These are phyloP conservation scores for Taphrina confusa DNA, from an alignment of 1,139 yeast species.

Conservation along the genomic window DNA sequence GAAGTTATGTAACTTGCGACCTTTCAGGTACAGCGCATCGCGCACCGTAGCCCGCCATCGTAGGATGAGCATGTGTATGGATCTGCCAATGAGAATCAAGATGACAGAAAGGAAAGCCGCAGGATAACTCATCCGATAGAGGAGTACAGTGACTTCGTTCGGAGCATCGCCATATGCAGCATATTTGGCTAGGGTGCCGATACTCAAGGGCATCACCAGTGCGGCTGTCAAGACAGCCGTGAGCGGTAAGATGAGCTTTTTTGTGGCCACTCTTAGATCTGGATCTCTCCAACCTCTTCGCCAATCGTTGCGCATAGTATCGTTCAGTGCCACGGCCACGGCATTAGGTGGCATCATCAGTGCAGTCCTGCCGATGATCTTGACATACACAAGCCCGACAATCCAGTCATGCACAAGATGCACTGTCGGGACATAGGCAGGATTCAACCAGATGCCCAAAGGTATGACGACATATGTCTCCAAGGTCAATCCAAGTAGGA, in stretches of 20 bases:
- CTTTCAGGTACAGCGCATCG: constrained; percentile 26
- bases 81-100: background rate
- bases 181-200: constrained; percentile 25
- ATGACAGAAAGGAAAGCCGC: constrained; percentile 9
- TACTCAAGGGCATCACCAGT: constrained; percentile 23
- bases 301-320: constrained; percentile 28
- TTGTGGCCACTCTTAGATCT: constrained; percentile 26
- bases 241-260: constrained; percentile 22
- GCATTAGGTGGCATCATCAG: constrained; percentile 17
- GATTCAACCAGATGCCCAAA: constrained; percentile 21
- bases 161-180: constrained; percentile 7
- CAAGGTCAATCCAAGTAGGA: constrained; percentile 5
- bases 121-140: constrained; percentile 28
- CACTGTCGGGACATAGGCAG: constrained; percentile 22
- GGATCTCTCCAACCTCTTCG: constrained; percentile 33
- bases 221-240: constrained; percentile 15
- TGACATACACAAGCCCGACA: constrained; percentile 32
- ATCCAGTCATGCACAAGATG: constrained; percentile 35
- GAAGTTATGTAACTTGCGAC: constrained; percentile 24
- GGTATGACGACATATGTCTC: constrained; percentile 33
- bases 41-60: constrained; percentile 20
- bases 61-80: background rate
- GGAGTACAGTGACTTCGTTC: background rate
- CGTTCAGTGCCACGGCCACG: constrained; percentile 6
- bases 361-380: constrained; percentile 21